Evolutionary conservation across 106 monocot species (phyloP), one percentile per base, ranked within the genome.

Genomic region (Posidonia australis): DNA sequence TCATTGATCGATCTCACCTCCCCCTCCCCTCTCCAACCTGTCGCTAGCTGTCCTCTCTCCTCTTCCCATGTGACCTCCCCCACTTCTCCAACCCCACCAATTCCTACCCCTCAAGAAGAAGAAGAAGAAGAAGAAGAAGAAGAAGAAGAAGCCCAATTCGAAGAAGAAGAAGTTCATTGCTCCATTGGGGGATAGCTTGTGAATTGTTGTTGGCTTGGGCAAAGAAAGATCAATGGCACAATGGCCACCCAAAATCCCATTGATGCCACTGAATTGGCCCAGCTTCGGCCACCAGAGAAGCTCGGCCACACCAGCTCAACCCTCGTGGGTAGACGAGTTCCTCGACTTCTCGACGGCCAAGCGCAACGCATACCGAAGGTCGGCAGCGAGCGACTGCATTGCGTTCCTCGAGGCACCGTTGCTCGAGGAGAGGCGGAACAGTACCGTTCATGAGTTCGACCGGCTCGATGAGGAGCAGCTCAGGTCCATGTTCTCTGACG

Each of bases 401-500:
- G 60, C 96, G 32, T 87, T 87, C 70, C 74, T 85, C 43, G 84
- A 90, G 63, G 55, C 78, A 10, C 43, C 74, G 44, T 32, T 59
- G 20, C 27, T 24, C 22, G 48, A 46, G 46, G 21, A 22, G 12
- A 30, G 51, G 41, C 28, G 65, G 20, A 42, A n/a, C n/a, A 25
- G 20, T 36, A 22, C 44, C 2, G 13, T 44, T 23, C 71, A 79
- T 31, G 77, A 86, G 14, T 86, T 93, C 63, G 86, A 93, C 43
- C 69, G 89, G 9, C 77, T 93, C 44, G 81, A 89, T 45, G 93
- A 89, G 22, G 84, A 89, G 28, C 89, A 86, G 74, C 82, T 86
- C 71, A 83, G 86, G 77, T 94, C 89, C 18, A 84, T 94, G 93
- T 89, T 94, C 84, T 75, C 86, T 20, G 75, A 84, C 60, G 80